Base-by-base conservation (phyloP, 306 rosid species). In the Boehmeria nivea region DNA sequence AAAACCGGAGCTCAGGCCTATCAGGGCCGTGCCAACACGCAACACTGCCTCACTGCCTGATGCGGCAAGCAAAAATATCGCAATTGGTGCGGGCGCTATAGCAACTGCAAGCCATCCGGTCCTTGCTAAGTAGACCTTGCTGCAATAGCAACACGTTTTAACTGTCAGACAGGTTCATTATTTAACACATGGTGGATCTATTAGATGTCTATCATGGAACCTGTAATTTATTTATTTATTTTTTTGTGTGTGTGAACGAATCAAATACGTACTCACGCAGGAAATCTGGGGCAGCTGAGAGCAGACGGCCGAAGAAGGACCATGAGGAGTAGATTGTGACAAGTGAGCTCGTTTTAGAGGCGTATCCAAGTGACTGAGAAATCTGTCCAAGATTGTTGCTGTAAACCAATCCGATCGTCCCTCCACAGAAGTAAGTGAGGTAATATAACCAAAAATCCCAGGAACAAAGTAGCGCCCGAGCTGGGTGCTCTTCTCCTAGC, bases 361-460 rank as follows among this genome's bases (percentile, higher is more conserved):
- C 18, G 39, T 60, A 65, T 56, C 89, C 97, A 9, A 86, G 77
- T 43, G 97, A 89, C 38, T 89, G 67, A 0, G 94, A 66, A 69
- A 89, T 89, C 73, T 89, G 94, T 12, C 95, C 97, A 37, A 86
- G 72, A 62, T 81, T 89, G 75, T 86, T 89, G 78, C 94, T 81
- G 46, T 86, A 89, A 57, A 75, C 94, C 82, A 89, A 71, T 3
- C 97, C 95, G 49, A 86, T 61, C 20, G 95, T 89, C 9, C 81
- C 95, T 42, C 97, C 95, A 71, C 87, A 86, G 2, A 86, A 75
- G 65, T 89, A 89, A 27, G 95, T 73, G 1, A 65, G 31, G 57
- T 74, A 86, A 69, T 89, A 89, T 8, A 89, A 63, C 97, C 95
- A 89, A 37, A 89, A 89, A 12, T 86, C 94, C 82, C 68, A 73